Conservation (phyloP, 108 stramenopile genomes). For the Epipyxis sp. region DNA sequence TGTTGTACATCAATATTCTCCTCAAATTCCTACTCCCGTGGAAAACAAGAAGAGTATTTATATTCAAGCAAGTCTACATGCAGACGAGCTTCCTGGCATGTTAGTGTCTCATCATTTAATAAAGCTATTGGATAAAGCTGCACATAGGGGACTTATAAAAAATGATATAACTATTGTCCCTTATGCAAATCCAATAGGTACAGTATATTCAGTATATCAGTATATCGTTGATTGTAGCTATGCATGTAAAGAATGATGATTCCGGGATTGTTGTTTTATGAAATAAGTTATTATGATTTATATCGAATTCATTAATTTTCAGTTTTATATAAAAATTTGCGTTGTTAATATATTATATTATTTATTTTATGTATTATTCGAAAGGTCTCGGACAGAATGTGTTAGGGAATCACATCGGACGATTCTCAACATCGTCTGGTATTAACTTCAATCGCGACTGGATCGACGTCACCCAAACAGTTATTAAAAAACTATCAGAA, state of each 20-base stretch:
- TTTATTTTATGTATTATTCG: too few species aligned
- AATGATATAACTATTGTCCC: conserved; percentile 1
- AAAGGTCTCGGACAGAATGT: conserved; percentile 1
- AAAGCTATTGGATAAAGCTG: conserved; percentile 10
- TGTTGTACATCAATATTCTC: background rate
- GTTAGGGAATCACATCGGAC: conserved; percentile 11
- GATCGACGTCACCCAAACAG: conserved; percentile 15
- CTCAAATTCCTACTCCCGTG: too few species aligned
- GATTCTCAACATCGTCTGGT: background rate
- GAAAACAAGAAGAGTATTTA: background rate
- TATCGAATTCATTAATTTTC: too few species aligned
- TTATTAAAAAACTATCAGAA: background rate
- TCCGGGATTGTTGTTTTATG: too few species aligned
- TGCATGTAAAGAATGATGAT: too few species aligned
- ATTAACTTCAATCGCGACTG: conserved; percentile 32
- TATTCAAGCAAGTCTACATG: conserved; percentile 28
- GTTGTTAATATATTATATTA: too few species aligned
- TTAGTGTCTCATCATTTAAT: conserved; percentile 21
- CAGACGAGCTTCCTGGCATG: conserved; percentile 27
- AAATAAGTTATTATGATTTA: too few species aligned
- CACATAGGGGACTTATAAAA: background rate
- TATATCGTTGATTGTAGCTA: too few species aligned
- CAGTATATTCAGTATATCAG: too few species aligned
- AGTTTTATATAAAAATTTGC: too few species aligned
- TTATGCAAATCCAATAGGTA: conserved; percentile 21